phyloP scores from a whole-genome alignment of 768 basidiomycete species.

The Sistotremastrum niveocremeum region DNA sequence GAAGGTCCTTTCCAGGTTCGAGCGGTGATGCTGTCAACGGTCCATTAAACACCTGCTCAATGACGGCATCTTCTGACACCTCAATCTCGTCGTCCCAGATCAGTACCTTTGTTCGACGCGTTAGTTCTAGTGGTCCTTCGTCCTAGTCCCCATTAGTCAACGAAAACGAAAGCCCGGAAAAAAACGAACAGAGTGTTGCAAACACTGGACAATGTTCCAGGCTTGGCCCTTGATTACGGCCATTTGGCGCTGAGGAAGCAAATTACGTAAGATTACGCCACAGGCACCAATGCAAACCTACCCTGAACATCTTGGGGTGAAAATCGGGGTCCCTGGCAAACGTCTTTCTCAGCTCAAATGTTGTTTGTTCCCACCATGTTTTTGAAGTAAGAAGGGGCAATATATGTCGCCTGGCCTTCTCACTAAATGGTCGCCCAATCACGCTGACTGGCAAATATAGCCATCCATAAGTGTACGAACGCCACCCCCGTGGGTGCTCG shows the following conservation, averaged over 20 bases:
- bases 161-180: not conserved
- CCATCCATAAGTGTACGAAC: constrained; percentile 80
- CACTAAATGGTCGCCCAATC: constrained; percentile 77
- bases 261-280: constrained; percentile 3
- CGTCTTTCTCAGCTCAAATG: constrained; percentile 57
- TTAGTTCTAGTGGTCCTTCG: constrained; percentile 84
- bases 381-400: constrained; percentile 72
- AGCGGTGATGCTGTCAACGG: constrained; percentile 35
- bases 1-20: constrained; percentile 32
- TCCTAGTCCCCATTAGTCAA: constrained; percentile 32
- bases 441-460: constrained; percentile 73
- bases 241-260: constrained; percentile 51
- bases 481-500: constrained; percentile 70
- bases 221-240: constrained; percentile 92
- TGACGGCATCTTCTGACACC: constrained; percentile 37
- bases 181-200: constrained; percentile 38
- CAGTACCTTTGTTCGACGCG: constrained; percentile 64
- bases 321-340: constrained; percentile 79
- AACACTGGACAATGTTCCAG: constrained; percentile 78
- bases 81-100: constrained; percentile 85
- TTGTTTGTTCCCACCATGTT: constrained; percentile 84
- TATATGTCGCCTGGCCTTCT: constrained; percentile 70
- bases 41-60: constrained; percentile 19
- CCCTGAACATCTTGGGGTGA: constrained; percentile 81
- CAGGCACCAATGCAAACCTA: constrained; percentile 18